Base-by-base conservation (phyloP, 78 protist species). In the Dictyostelium citrinum region DNA sequence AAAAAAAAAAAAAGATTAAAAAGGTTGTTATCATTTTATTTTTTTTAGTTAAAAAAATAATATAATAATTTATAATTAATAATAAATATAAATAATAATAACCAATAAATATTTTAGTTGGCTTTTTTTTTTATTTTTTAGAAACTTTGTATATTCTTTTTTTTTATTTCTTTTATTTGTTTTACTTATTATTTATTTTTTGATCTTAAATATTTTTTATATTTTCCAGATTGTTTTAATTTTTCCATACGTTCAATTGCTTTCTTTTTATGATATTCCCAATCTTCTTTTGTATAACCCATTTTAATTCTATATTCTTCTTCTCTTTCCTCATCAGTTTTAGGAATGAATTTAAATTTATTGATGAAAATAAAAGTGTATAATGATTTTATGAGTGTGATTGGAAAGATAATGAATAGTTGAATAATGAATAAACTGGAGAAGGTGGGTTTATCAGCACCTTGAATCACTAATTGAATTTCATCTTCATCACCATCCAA, bases 141-240 rank as follows among this genome's bases (percentile, higher is more conserved):
- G 43, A 39, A 39, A 39, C 5, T n/a, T 49, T 49, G 6, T 17
- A 0, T 51, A 5, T 20, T 20, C 7, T 51, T 20, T 51, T 51
- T 51, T 51, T 7, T 51, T 51, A 16, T 51, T 51, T 51, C 16
- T 17, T 51, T 51, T 51, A 16, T 51, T 51, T 51, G 7, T 17
- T 51, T 51, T 17, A 51, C 0, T 0, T 17, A 3, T 71, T 83
- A 83, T 71, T 83, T 83, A 83, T 83, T 72, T 72, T 83, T 83
- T 31, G 49, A 83, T 71, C 90, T 83, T 46, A 83, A 58, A 22
- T 31, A 31, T 49, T 49, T 46, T 51, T 83, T 83, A 72, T 83
- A 83, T 35, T 51, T 83, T 16, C 78, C 78, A 72, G 81, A 49
- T 29, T 68, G 68, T 83, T 83, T 83, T 3, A 83, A 83, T 46